These are phyloP conservation scores for Leishmania tarentolae DNA, from an alignment of 208 protist genomes.

Conservation along the genomic window DNA sequence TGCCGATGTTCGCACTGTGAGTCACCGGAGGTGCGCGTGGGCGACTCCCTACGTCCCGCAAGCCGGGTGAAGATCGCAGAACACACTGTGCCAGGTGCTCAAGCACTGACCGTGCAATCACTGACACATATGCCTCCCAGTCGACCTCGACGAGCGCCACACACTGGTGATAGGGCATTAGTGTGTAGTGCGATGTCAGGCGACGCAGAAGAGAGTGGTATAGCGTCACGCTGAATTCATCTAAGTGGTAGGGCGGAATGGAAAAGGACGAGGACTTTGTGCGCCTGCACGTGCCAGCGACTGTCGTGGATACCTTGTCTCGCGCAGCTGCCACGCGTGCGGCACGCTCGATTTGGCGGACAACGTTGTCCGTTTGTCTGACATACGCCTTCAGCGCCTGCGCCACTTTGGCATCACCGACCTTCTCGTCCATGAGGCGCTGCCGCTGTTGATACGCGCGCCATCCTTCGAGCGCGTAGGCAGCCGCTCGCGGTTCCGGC, in stretches of 20 bases:
- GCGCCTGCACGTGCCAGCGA: background rate
- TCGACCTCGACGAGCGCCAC: slow-evolving; percentile 54
- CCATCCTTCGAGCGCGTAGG: slow-evolving; percentile 28
- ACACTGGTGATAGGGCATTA: slow-evolving; percentile 46
- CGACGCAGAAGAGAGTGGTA: slow-evolving; percentile 37
- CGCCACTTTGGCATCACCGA: slow-evolving; percentile 5
- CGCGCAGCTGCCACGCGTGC: background rate
- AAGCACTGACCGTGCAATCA: slow-evolving; percentile 48
- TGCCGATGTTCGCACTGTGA: slow-evolving; percentile 12
- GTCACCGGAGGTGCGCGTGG: background rate
- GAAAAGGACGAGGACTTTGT: slow-evolving; percentile 18
- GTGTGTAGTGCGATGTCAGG: slow-evolving; percentile 25
- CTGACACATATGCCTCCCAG: slow-evolving; percentile 73
- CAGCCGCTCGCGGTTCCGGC: slow-evolving; percentile 26
- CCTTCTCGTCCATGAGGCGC: slow-evolving; percentile 10
- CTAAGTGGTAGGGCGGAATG: slow-evolving; percentile 14
- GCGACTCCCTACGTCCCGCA: background rate
- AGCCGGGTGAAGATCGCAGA: background rate
- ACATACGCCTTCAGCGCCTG: slow-evolving; percentile 19
- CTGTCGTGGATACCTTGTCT: background rate
- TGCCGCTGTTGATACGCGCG: slow-evolving; percentile 29
- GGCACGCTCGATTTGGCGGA: background rate
- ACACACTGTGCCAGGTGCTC: slow-evolving; percentile 42
- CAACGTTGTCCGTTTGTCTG: slow-evolving; percentile 11
- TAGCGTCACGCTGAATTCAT: slow-evolving; percentile 21